These are phyloP conservation scores for Microglena sp. DNA, from an alignment of 139 green algal genomes.

Conservation along the genomic window DNA sequence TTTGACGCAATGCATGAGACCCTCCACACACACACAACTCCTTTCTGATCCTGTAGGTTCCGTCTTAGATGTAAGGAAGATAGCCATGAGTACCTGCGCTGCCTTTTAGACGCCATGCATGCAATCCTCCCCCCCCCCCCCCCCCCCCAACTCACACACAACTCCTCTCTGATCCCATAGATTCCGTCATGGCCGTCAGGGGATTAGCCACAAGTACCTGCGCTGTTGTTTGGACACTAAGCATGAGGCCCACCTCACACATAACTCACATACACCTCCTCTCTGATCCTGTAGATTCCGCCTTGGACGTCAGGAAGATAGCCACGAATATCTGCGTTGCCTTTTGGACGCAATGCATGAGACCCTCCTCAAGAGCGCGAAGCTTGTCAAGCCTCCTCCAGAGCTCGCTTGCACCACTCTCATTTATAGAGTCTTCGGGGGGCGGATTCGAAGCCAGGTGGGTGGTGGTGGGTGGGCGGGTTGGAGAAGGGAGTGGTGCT, in stretches of 20 bases:
- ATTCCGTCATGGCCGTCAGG: no score
- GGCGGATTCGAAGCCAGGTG: conserved; percentile 74
- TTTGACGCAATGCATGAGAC: no score
- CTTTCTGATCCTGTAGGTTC: conserved; percentile 61
- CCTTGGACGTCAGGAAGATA: conserved; percentile 78
- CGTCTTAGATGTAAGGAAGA: no score
- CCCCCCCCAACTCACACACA: no score
- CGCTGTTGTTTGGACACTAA: no score
- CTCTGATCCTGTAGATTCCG: conserved; percentile 67
- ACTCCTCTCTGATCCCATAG: no score
- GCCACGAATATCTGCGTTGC: conserved; percentile 82
- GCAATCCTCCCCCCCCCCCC: no score
- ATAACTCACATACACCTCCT: not conserved
- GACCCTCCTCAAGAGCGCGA: conserved; percentile 35
- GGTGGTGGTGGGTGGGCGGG: not conserved
- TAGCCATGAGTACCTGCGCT: no score
- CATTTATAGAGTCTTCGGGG: conserved; percentile 85
- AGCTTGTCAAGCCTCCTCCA: conserved; percentile 38
- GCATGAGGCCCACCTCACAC: conserved; percentile 11
- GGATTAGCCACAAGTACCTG: no score
- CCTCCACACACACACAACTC: not conserved
- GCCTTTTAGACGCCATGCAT: no score
- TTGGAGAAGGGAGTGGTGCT: no score
- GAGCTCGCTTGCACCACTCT: conserved; percentile 64
- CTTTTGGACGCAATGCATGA: conserved; percentile 86